Evolutionary conservation across 73 alveolate species (phyloP).

Genomic region (Tetrahymena elliotti): DNA sequence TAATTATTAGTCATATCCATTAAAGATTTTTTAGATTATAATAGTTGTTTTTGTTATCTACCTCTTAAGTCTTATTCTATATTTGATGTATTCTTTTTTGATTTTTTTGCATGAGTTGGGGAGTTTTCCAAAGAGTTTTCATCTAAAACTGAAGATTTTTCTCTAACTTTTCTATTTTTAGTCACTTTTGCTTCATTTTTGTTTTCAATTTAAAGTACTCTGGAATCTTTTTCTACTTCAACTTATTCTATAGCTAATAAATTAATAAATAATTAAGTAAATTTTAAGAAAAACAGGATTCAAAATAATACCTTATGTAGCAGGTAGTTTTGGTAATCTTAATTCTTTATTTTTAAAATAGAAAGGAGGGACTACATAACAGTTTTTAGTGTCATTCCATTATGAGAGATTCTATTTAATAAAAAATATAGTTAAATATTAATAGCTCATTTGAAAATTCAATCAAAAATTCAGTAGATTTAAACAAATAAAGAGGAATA

Average conservation of each 20-base stretch:
- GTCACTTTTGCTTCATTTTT: background rate
- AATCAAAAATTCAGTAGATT: too few relatives aligned
- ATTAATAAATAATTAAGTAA: background rate
- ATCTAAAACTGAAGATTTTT: background rate
- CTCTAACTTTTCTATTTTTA: background rate
- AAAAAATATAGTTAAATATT: too few relatives aligned
- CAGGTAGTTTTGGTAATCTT: slow-evolving; percentile 29
- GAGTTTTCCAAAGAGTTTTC: background rate
- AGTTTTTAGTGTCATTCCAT: slow-evolving; percentile 40
- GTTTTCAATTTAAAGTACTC: background rate
- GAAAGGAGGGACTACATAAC: slow-evolving; percentile 47
- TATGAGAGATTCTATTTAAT: background rate
- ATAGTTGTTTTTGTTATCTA: background rate
- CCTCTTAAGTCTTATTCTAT: background rate
- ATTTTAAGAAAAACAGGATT: background rate
- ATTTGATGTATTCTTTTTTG: background rate
- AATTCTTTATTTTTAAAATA: slow-evolving; percentile 24
- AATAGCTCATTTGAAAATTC: too few relatives aligned
- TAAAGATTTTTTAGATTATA: background rate
- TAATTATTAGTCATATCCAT: background rate
- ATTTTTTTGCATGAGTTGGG: background rate
- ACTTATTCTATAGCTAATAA: background rate
- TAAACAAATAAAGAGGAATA: too few relatives aligned
- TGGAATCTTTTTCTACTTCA: background rate
- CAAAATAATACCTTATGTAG: slow-evolving; percentile 1